These are phyloP conservation scores for Cercospora sp. DNA, from an alignment of 2,329 filamentous ascomycete genomes.

Conservation along the genomic window DNA sequence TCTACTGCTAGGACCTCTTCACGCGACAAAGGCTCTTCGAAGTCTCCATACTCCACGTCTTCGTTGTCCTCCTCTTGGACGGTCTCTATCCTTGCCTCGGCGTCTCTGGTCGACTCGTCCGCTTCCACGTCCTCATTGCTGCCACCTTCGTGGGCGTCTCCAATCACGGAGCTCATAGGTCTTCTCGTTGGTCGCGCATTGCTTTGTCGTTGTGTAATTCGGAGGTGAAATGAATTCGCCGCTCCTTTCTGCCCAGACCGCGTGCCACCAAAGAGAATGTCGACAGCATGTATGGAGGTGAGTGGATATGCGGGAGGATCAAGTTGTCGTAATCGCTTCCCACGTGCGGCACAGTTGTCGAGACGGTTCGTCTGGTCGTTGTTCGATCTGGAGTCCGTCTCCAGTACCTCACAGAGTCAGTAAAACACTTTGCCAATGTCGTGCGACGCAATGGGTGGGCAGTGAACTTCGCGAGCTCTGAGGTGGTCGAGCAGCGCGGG, in stretches of 20 bases:
- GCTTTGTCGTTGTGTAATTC: slow-evolving; percentile 40
- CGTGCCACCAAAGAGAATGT: neutral
- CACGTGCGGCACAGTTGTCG: neutral
- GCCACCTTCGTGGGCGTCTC: slow-evolving; percentile 62
- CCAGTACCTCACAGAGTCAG: neutral
- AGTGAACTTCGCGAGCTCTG: neutral
- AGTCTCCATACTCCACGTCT: slow-evolving; percentile 24
- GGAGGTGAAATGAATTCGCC: neutral
- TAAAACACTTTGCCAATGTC: neutral
- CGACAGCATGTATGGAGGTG: neutral
- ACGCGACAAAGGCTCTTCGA: slow-evolving; percentile 16
- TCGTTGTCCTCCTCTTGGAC: slow-evolving; percentile 4
- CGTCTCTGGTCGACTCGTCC: slow-evolving; percentile 34
- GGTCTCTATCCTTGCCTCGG: slow-evolving; percentile 32
- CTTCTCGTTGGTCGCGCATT: slow-evolving; percentile 53
- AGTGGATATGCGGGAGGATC: neutral
- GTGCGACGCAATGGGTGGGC: neutral
- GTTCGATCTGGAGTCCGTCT: neutral
- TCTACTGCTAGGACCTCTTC: slow-evolving; percentile 21
- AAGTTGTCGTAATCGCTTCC: neutral
- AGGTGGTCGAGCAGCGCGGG: neutral
- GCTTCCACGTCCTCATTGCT: slow-evolving; percentile 55
- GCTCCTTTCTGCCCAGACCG: neutral
- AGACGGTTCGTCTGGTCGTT: neutral
- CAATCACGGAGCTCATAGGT: slow-evolving; percentile 70